Evolutionary conservation across 1,284 basidiomycete genomes (phyloP).

Genomic region (Phenoliferia sp.): DNA sequence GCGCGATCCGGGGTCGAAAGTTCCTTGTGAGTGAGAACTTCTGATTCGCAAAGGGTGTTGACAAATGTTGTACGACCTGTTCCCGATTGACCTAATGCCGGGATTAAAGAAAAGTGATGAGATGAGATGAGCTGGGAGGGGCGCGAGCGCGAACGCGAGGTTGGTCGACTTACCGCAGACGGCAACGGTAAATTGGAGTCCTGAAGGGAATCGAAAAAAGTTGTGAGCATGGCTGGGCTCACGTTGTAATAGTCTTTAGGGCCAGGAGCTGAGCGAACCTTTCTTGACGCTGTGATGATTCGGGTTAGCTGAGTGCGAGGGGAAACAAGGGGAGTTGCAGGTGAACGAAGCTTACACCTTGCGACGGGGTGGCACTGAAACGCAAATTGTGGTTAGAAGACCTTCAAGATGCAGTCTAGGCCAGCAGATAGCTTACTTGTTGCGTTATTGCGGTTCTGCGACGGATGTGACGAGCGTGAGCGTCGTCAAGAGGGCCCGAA

Average conservation of each 20-base stretch:
- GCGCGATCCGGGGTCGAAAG: constrained; percentile 82
- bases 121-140: neutral
- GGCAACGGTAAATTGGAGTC: constrained; percentile 81
- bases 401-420: no score
- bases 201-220: constrained; percentile 37
- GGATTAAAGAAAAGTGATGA: neutral
- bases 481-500: no score
- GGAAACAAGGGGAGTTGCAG: neutral
- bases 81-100: constrained; percentile 74
- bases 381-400: no score
- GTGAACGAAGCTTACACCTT: neutral
- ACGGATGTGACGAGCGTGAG: no score
- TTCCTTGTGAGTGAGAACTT: constrained; percentile 59
- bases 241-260: neutral
- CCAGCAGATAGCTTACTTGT: no score
- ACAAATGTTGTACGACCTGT: constrained; percentile 96
- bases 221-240: neutral
- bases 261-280: neutral
- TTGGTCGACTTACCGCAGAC: constrained; percentile 18
- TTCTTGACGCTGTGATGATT: neutral
- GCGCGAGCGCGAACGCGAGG: neutral
- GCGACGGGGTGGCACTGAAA: neutral
- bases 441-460: no score
- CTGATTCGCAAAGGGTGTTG: constrained; percentile 84
- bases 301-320: neutral